Percentiles rank a stretch among this genome's conserved stretches.
These are phyloP conservation scores for Raddia guianensis DNA, from an alignment of 176 grass and related monocot species.

Conservation along the genomic window DNA sequence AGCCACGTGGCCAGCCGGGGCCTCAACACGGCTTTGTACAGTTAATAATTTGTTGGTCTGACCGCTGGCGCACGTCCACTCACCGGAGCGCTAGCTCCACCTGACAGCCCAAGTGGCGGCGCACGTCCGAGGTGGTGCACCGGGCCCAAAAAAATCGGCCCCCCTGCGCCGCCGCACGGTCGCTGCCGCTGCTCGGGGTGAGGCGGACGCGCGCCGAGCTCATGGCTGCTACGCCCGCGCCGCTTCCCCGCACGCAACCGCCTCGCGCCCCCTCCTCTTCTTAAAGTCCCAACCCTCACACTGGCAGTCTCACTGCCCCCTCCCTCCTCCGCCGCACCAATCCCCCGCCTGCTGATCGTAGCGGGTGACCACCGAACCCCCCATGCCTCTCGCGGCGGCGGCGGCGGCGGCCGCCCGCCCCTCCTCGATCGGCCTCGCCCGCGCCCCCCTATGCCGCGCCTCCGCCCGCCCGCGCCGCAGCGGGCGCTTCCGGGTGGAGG, in stretches of 20 bases:
- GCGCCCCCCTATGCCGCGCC: slow-evolving; percentile 11
- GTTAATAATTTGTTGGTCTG: too few relatives aligned
- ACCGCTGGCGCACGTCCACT: too few relatives aligned
- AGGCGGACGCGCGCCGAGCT: slow-evolving; percentile 70
- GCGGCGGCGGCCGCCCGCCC: slow-evolving; percentile 45
- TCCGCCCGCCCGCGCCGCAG: slow-evolving; percentile 22
- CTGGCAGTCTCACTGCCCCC: background rate
- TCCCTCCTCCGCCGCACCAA: slow-evolving; percentile 4
- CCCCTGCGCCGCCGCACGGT: slow-evolving; percentile 24
- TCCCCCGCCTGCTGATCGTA: background rate
- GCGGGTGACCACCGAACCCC: background rate
- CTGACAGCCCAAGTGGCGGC: slow-evolving; percentile 23
- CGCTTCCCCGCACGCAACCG: slow-evolving; percentile 88
- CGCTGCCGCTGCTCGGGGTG: slow-evolving; percentile 41
- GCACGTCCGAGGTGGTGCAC: slow-evolving; percentile 57
- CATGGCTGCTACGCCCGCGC: slow-evolving; percentile 67
- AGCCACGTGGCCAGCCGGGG: too few relatives aligned
- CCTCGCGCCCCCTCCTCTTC: slow-evolving; percentile 53
- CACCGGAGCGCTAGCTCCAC: background rate
- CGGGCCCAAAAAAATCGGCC: slow-evolving; percentile 31
- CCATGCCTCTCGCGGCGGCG: slow-evolving; percentile 51
- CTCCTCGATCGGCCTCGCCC: slow-evolving; percentile 16
- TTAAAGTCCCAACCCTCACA: slow-evolving; percentile 28
- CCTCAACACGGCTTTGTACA: too few relatives aligned
- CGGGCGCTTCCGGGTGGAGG: slow-evolving; percentile 38